Conservation (phyloP, 257 asterid species). For the Datura wrightii region DNA sequence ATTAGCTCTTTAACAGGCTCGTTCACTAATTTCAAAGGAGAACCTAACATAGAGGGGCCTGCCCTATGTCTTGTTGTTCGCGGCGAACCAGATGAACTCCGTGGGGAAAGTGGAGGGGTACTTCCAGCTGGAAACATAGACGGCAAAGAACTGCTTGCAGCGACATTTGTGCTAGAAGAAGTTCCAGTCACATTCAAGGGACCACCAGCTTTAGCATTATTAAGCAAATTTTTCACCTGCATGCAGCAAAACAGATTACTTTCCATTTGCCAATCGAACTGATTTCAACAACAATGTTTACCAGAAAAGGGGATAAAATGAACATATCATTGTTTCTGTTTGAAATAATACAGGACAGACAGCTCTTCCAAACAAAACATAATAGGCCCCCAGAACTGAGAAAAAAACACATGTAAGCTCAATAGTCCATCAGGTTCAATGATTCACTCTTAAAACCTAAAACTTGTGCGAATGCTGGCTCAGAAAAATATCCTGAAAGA, state of each 20-base stretch:
- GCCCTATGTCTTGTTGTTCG: slow-evolving; percentile 81
- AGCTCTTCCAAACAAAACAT: not conserved
- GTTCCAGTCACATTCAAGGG: slow-evolving; percentile 67
- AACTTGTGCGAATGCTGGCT: not conserved
- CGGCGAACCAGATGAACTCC: slow-evolving; percentile 97
- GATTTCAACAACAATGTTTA: not conserved
- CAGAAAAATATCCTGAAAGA: not conserved
- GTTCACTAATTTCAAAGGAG: slow-evolving; percentile 81
- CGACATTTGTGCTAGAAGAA: slow-evolving; percentile 63
- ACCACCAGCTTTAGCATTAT: slow-evolving; percentile 78
- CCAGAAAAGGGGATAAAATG: not conserved
- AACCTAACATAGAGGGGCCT: slow-evolving; percentile 82
- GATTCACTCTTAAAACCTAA: not conserved
- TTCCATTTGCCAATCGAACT: not conserved
- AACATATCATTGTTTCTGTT: not conserved
- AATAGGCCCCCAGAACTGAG: not conserved
- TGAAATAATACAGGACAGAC: slow-evolving; percentile 18
- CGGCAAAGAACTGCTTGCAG: slow-evolving; percentile 76
- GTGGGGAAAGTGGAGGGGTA: slow-evolving; percentile 98
- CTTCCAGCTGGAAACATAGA: slow-evolving; percentile 99
- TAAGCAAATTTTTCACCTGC: slow-evolving; percentile 89
- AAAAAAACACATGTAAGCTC: not conserved
- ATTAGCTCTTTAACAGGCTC: slow-evolving; percentile 90
- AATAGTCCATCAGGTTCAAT: not conserved
- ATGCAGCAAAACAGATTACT: not conserved